Percentiles rank a stretch among this genome's conserved stretches.
phyloP scores from a whole-genome alignment of 1,139 yeast genomes.

The Arxiozyma heterogenica region DNA sequence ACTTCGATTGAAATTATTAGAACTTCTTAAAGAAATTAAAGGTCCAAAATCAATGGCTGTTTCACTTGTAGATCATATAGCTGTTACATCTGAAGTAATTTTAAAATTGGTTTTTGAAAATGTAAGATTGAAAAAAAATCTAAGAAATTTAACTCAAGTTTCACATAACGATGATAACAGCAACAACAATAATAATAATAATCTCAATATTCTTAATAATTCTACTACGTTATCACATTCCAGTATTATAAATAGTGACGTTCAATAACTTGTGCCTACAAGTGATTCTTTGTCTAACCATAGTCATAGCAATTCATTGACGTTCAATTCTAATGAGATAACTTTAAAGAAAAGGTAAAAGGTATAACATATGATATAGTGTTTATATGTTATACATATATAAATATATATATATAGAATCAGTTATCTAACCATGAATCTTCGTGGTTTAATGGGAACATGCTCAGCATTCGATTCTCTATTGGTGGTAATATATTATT shows the following conservation, averaged over 20 bases:
- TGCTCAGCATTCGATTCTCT: conserved; percentile 19
- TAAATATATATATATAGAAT: neutral
- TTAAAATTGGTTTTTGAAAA: conserved; percentile 6
- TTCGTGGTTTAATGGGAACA: conserved; percentile 25
- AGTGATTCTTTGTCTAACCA: neutral
- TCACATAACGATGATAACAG: neutral
- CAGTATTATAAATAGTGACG: no score
- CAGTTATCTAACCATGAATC: conserved; percentile 26
- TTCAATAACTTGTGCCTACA: no score
- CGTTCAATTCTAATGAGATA: neutral
- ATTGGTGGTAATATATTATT: conserved; percentile 24
- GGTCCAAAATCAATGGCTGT: neutral
- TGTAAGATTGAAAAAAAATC: neutral
- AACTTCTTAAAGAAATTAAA: neutral
- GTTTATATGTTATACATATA: no score
- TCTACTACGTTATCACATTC: no score
- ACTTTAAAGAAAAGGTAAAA: neutral
- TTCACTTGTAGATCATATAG: conserved; percentile 2
- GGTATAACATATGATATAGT: neutral
- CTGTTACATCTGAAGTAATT: conserved; percentile 3
- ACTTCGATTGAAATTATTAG: neutral
- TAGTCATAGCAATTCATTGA: no score
- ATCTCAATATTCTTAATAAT: no score
- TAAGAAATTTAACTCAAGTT: neutral
- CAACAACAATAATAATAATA: no score